Percentiles rank a stretch among this genome's conserved stretches.
Conservation (phyloP, 805 yeast species). For the Ogataea methylovora region DNA sequence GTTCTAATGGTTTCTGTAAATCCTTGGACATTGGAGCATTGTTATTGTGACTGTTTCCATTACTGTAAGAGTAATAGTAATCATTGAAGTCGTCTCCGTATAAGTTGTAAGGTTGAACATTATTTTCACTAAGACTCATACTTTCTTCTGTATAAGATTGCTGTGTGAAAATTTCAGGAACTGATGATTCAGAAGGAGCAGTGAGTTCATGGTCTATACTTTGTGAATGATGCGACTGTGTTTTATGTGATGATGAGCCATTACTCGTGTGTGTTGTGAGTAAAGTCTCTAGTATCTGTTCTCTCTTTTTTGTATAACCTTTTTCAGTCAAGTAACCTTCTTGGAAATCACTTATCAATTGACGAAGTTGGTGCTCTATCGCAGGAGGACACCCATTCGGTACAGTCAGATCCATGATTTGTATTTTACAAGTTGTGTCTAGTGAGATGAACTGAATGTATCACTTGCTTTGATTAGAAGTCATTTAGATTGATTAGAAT, state of each 20-base stretch:
- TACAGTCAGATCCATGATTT: slow-evolving; percentile 39
- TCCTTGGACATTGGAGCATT: slow-evolving; percentile 17
- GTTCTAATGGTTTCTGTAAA: slow-evolving; percentile 57
- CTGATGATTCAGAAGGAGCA: neutral
- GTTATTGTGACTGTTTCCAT: neutral
- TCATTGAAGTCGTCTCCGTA: slow-evolving; percentile 5
- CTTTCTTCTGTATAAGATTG: no score
- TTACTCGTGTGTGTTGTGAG: neutral
- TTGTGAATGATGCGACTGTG: neutral
- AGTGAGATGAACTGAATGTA: no score
- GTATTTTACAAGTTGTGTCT: no score
- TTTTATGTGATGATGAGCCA: neutral
- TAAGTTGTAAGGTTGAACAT: neutral
- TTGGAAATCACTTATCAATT: slow-evolving; percentile 41
- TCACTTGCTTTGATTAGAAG: no score
- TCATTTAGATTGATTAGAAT: no score
- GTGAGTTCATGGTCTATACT: neutral
- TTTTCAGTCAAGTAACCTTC: slow-evolving; percentile 71
- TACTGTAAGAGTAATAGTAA: slow-evolving; percentile 4
- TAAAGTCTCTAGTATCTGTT: slow-evolving; percentile 23
- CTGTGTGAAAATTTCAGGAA: no score
- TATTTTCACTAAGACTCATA: slow-evolving; percentile 1
- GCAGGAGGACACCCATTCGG: slow-evolving; percentile 33
- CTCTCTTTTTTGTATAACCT: slow-evolving; percentile 59
- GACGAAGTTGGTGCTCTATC: slow-evolving; percentile 29